Conservation (phyloP, 148 eudicot genomes). For the Arbutus unedo region DNA sequence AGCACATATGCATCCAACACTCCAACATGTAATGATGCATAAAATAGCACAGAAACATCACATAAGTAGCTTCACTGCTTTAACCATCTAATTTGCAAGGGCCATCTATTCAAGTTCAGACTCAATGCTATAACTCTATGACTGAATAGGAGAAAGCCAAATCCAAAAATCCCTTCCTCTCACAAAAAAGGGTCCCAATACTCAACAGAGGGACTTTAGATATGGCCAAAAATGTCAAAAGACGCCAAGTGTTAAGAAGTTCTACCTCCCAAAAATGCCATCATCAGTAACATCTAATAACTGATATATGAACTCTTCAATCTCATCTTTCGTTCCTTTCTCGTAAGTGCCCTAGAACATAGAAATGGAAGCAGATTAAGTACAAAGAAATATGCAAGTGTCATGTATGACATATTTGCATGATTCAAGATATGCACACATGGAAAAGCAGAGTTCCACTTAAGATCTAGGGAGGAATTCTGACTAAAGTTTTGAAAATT, state of each 20-base stretch:
- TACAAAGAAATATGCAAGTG: neutral
- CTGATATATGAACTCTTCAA: slow-evolving; percentile 71
- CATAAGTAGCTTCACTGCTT: neutral
- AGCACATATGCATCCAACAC: neutral
- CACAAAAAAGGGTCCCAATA: neutral
- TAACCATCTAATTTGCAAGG: neutral
- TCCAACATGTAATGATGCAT: neutral
- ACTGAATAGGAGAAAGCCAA: neutral
- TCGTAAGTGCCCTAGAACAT: slow-evolving; percentile 75
- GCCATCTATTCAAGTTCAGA: neutral
- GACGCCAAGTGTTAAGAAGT: neutral
- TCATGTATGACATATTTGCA: neutral
- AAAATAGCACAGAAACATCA: slow-evolving; percentile 3
- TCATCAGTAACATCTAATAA: slow-evolving; percentile 67
- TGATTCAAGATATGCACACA: neutral
- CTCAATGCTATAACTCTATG: neutral
- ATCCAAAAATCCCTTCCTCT: neutral
- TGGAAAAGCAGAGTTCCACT: neutral
- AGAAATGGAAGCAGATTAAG: slow-evolving; percentile 12
- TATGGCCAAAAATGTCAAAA: neutral
- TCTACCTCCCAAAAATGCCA: slow-evolving; percentile 67
- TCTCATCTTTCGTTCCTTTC: slow-evolving; percentile 83
- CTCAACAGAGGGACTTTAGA: neutral
- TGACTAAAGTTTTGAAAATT: neutral
- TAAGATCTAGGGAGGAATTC: neutral